These are phyloP conservation scores for Penicillium psychrofluorescens DNA, from an alignment of 495 filamentous ascomycete species.

Conservation along the genomic window DNA sequence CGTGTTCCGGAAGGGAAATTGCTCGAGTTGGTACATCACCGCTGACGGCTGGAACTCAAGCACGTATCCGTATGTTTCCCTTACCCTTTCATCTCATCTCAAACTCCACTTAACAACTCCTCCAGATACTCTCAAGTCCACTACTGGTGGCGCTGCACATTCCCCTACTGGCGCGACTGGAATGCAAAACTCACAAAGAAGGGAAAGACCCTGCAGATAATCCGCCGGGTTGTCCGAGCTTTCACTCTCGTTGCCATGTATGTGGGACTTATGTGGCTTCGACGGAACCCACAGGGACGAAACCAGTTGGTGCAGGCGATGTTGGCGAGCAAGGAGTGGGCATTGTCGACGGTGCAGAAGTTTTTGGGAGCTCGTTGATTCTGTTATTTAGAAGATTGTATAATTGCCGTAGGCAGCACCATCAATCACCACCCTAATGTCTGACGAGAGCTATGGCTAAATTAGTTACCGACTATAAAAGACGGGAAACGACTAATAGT, in stretches of 20 bases:
- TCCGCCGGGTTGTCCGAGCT: constrained; percentile 7
- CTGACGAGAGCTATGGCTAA: too few relatives aligned
- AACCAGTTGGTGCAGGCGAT: constrained; percentile 9
- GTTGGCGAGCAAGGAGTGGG: constrained; percentile 7
- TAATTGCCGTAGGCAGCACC: too few relatives aligned
- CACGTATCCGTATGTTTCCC: constrained; percentile 47
- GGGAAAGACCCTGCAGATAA: constrained; percentile 25
- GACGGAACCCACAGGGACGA: constrained; percentile 7
- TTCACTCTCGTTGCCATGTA: constrained; percentile 14
- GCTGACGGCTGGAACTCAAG: constrained; percentile 53
- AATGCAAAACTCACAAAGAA: constrained; percentile 42
- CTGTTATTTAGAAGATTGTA: too few relatives aligned
- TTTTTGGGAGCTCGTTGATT: too few relatives aligned
- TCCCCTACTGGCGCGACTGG: constrained; percentile 52
- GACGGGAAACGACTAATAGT: too few relatives aligned
- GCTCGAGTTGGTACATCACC: constrained; percentile 51
- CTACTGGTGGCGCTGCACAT: constrained; percentile 42
- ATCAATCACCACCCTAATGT: too few relatives aligned
- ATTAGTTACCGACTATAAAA: too few relatives aligned
- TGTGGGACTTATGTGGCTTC: constrained; percentile 11
- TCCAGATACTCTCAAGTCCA: constrained; percentile 44
- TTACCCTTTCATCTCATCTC: neutral
- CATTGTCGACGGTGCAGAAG: constrained; percentile 3
- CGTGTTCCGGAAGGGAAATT: constrained; percentile 45
- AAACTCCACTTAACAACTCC: neutral